Percentiles rank a stretch among this genome's conserved stretches.
phyloP scores from a whole-genome alignment of 2,329 filamentous ascomycete genomes.

The Atkinsonella hypoxylon region DNA sequence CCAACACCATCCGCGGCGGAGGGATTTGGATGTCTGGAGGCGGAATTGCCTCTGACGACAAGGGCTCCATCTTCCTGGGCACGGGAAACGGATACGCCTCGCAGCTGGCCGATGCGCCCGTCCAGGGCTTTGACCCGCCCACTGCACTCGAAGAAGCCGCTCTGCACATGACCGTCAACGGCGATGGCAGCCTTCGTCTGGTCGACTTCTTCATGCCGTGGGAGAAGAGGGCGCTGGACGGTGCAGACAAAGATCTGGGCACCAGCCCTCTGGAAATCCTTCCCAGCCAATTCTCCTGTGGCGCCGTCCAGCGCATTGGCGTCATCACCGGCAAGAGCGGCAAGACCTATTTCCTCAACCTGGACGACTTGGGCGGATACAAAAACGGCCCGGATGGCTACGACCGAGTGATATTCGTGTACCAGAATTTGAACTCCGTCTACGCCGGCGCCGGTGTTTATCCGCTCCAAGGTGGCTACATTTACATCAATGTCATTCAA shows the following conservation, averaged over 20 bases:
- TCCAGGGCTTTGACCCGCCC: slow-evolving; percentile 25
- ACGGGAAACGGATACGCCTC: slow-evolving; percentile 30
- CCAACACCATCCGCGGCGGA: slow-evolving; percentile 24
- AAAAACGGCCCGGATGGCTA: slow-evolving; percentile 22
- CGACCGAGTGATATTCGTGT: slow-evolving; percentile 33
- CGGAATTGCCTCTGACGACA: slow-evolving; percentile 26
- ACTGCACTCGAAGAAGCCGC: slow-evolving; percentile 33
- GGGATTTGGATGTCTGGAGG: slow-evolving; percentile 32
- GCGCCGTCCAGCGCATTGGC: slow-evolving; percentile 32
- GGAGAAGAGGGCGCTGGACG: slow-evolving; percentile 37
- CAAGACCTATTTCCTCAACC: slow-evolving; percentile 32
- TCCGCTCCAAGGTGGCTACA: slow-evolving; percentile 35
- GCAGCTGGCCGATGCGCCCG: slow-evolving; percentile 24
- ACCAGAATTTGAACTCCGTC: slow-evolving; percentile 31
- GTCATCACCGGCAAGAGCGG: slow-evolving; percentile 39
- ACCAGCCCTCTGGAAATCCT: slow-evolving; percentile 31
- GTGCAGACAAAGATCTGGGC: slow-evolving; percentile 38
- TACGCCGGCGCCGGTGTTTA: slow-evolving; percentile 36
- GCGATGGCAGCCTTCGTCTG: slow-evolving; percentile 29
- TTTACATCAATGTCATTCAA: slow-evolving; percentile 40
- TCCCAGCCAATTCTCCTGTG: slow-evolving; percentile 29
- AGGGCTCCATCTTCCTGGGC: slow-evolving; percentile 26
- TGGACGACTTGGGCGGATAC: slow-evolving; percentile 29
- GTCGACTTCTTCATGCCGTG: slow-evolving; percentile 44
- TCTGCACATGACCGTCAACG: slow-evolving; percentile 29